Percentiles rank a stretch among this genome's conserved stretches.
These are phyloP conservation scores for Diaporthe eres DNA, from an alignment of 2,329 filamentous ascomycete species.

Conservation along the genomic window DNA sequence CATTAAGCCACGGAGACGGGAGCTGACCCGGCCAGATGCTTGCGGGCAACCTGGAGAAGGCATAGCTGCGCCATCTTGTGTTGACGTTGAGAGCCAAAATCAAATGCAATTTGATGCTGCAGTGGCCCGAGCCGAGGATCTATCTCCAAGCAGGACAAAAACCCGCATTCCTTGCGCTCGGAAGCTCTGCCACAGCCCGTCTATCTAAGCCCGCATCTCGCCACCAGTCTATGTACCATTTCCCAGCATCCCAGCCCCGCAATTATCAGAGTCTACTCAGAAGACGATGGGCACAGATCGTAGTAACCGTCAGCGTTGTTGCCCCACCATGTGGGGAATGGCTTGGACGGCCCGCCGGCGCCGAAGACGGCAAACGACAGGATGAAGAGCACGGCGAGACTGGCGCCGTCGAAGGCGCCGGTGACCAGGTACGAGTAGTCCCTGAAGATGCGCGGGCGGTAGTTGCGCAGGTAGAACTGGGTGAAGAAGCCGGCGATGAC, in stretches of 20 bases:
- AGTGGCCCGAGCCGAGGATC: neutral
- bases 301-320: constrained; percentile 64
- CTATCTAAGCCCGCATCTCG: neutral
- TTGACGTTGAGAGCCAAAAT: too few species aligned
- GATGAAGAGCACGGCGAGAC: constrained; percentile 63
- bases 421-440: constrained; percentile 68
- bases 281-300: constrained; percentile 59
- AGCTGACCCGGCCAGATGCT: neutral
- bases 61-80: neutral
- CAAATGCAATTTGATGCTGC: neutral
- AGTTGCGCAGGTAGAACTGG: constrained; percentile 68
- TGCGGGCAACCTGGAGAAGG: neutral
- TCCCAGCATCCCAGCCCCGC: too few species aligned
- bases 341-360: constrained; percentile 57
- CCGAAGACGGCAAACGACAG: constrained; percentile 70
- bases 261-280: constrained; percentile 45
- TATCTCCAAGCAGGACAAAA: neutral
- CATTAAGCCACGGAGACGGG: neutral
- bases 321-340: constrained; percentile 69
- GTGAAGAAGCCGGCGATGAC: constrained; percentile 61
- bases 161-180: neutral
- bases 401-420: constrained; percentile 67
- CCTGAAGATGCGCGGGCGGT: constrained; percentile 64
- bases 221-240: neutral
- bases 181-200: neutral